Base-by-base conservation (phyloP, 2,329 filamentous ascomycete species). In the Pseudogymnoascus sp. region DNA sequence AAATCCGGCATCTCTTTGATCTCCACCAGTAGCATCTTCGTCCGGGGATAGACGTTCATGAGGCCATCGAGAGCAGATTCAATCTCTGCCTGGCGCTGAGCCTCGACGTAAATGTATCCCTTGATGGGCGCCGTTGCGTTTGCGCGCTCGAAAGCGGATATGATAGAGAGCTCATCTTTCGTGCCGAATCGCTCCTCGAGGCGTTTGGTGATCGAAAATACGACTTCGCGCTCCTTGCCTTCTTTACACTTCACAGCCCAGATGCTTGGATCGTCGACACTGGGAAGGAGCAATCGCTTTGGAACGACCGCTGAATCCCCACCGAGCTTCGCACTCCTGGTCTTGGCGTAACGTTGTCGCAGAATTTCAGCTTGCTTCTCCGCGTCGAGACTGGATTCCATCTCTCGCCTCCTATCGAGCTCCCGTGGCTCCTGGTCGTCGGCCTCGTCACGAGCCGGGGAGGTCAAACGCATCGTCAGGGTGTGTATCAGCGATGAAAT, bases 1-100 rank as follows among this genome's bases (percentile, higher is more conserved):
- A 99, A 83, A 75, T 97, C 95, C 1, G 95, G 93, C 88, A 97
- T 96, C 76, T 99, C 95, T 75, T 96, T 96, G 71, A 97, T 92
- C 59, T 95, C 91, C 43, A 99, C 91, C 60, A 97, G 80, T 49
- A 93, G 85, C 78, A 95, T 88, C 75, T 92, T 95, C 28, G 86
- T 89, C 63, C 91, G 87, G 61, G 93, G 90, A 74, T 97, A 99
- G 38, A 96, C 89, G 71, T 96, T 92, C 65, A 91, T 84, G 71
- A 99, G 85, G 43, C 88, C 90, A 65, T 96, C 90, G 43, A 96
- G 80, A 6, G 91, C 90, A 61, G 87, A 82, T 71, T 93, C 80
- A 67, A 97, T 91, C 75, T 97, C 92, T 52, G 90, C 90, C 73
- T 95, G 89, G 65, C 90, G 86, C 68, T 89, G 86, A 11, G 95